Base-by-base conservation (phyloP, 2,329 filamentous ascomycete genomes). In the Diaporthe longicolla region DNA sequence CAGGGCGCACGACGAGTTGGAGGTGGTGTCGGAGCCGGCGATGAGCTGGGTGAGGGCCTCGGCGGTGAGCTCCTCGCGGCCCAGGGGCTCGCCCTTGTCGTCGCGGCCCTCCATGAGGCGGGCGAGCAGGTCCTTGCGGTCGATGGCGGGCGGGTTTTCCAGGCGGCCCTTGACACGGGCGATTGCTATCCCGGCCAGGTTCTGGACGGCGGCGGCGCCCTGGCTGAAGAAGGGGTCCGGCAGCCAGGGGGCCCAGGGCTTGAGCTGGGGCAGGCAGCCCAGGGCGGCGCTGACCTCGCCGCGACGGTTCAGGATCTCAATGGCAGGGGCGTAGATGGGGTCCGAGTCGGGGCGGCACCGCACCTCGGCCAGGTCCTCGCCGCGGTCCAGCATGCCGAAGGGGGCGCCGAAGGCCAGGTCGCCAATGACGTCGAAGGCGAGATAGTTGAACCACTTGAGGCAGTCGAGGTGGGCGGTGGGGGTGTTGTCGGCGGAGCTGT, bases 41-140 rank as follows among this genome's bases (percentile, higher is more conserved):
- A 95, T 97, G 55, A 98, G 89, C 82, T 98, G 95, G 0, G 95
- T 98, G 35, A 97, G 86, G 0, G 95, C 95, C 84, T 98, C 95
- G 48, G 95, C 95, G 0, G 94, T 97, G 70, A 98, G 87, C 81
- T 98, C 95, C 78, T 93, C 89, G 35, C 93, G 89, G 6, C 93
- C 92, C 0, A 98, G 89, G 15, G 91, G 92, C 74, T 94, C 86
- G 72, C 95, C 95, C 32, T 90, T 93, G 75, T 94, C 93, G 81
- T 98, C 94, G 73, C 93, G 92, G 63, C 94, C 95, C 83, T 97
- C 93, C 91, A 97, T 96, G 13, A 98, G 86, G 2, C 94, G 89
- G 1, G 93, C 92, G 6, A 98, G 91, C 1, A 98, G 89, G 79
- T 98, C 95, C 65, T 93, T 92, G 75, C 95, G 93, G 48, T 90